Conservation (phyloP, 345 rosid species). For the Combretum micranthum region DNA sequence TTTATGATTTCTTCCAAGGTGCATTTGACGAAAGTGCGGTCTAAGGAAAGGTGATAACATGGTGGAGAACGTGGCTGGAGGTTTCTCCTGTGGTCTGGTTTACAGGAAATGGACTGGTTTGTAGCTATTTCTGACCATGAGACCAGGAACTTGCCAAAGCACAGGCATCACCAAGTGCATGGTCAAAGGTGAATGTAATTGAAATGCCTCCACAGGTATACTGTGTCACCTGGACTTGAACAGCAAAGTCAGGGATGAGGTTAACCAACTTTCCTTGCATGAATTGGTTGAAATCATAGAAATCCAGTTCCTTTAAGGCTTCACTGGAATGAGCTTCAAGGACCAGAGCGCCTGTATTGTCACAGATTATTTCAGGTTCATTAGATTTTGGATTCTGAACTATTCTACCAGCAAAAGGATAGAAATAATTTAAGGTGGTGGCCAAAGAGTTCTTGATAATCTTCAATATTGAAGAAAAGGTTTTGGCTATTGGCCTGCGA, state of each 20-base stretch:
- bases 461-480: constrained; percentile 23
- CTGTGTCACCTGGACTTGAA: constrained; percentile 55
- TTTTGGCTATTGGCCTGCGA: constrained; percentile 18
- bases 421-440: constrained; percentile 38
- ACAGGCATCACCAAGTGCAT: constrained; percentile 77
- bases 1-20: constrained; percentile 55
- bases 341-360: constrained; percentile 53
- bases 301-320: constrained; percentile 45
- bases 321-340: constrained; percentile 46
- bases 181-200: constrained; percentile 69
- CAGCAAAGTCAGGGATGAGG: constrained; percentile 31
- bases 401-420: constrained; percentile 75
- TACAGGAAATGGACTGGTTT: constrained; percentile 44
- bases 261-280: constrained; percentile 50
- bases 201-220: constrained; percentile 66
- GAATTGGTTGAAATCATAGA: constrained; percentile 40
- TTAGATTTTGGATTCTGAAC: constrained; percentile 29
- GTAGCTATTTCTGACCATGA: constrained; percentile 68
- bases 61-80: constrained; percentile 60
- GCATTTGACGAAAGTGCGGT: constrained; percentile 51
- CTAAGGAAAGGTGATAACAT: constrained; percentile 40
- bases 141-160: constrained; percentile 58
- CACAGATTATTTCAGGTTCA: constrained; percentile 62
- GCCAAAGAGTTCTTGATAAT: constrained; percentile 51
- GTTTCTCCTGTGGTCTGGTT: constrained; percentile 57